phyloP scores from a whole-genome alignment of 2,329 filamentous ascomycete species.

The Clonostachys rhizophaga region DNA sequence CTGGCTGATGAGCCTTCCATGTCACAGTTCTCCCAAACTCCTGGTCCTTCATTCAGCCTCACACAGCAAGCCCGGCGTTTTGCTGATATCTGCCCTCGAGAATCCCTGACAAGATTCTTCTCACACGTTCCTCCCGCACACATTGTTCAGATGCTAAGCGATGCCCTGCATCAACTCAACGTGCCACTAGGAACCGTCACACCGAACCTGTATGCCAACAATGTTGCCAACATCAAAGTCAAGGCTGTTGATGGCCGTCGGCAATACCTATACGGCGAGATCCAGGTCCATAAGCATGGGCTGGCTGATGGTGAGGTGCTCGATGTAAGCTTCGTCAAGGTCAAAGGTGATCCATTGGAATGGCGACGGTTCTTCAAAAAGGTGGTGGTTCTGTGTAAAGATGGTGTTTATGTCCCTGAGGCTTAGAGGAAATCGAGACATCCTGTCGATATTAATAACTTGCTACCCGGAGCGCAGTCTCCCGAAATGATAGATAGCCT shows the following conservation, averaged over 20 bases:
- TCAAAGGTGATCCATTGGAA: conserved; percentile 92
- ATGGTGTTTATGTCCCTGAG: conserved; percentile 63
- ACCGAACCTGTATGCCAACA: conserved; percentile 45
- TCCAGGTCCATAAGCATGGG: conserved; percentile 63
- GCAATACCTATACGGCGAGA: conserved; percentile 70
- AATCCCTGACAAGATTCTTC: conserved; percentile 88
- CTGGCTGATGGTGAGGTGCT: conserved; percentile 60
- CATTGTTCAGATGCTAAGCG: conserved; percentile 73
- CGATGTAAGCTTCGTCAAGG: conserved; percentile 88
- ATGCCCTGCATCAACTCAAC: conserved; percentile 80
- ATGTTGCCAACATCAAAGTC: conserved; percentile 63
- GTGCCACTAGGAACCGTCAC: conserved; percentile 60
- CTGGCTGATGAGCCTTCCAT: conserved; percentile 83
- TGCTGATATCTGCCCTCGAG: conserved; percentile 83
- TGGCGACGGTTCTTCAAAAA: conserved; percentile 98
- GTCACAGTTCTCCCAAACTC: conserved; percentile 78
- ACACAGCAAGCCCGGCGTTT: conserved; percentile 89
- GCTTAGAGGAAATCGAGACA: conserved; percentile 20
- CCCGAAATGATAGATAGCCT: not conserved
- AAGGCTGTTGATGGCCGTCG: conserved; percentile 68
- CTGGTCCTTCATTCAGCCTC: conserved; percentile 73
- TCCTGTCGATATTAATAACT: conserved; percentile 1
- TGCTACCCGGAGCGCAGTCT: not conserved
- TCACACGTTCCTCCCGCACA: conserved; percentile 72
- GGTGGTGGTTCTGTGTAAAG: conserved; percentile 81